Base-by-base conservation (phyloP, 441 rosid species). In the Lepidium campestre region DNA sequence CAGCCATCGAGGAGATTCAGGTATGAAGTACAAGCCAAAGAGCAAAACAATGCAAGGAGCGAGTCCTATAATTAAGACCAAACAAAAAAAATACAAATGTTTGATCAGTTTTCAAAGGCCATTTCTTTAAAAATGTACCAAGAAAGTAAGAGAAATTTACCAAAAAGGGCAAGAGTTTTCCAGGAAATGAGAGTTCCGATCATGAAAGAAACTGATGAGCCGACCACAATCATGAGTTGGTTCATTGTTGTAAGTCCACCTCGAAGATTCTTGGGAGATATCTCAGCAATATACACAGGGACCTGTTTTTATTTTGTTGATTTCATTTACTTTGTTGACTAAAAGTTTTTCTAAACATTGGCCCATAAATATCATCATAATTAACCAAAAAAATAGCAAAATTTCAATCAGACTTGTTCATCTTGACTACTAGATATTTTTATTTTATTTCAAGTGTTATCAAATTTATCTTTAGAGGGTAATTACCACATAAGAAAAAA, bases 1-100 rank as follows among this genome's bases (percentile, higher is more conserved):
- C 84, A 90, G 94, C 94, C 96, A 93, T 79, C 98, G 84, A 0
- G 97, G 98, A 12, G 98, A 90, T 65, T 90, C 97, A 0, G 97
- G 98, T 29, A 90, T 69, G 53, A 90, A 90, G 68, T 68, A 79
- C 20, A 90, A 78, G 19, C 97, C 98, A 67, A 68, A 71, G 50
- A 90, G 85, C 78, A 88, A 83, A 62, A 83, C 46, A 47, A 90
- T 19, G 78, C 97, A 90, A 0, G 98, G 98, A 55, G 77, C 56
- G 61, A 90, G 71, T 45, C 97, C 97, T 90, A 67, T 6, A 27
- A 27, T 15, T 3, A 20, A 79, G 45, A 67, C 56, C 44, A 55
- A 64, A 80, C 31, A 25, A 25, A 25, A 1, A 27, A 27, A 19
- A 71, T 65, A 58, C 35, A 44, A n/a, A 82, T 77, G 72, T 79